Evolutionary conservation across 2,329 filamentous ascomycete species (phyloP), one percentile per base, ranked within the genome.

Genomic region (Rutstroemia sp.): DNA sequence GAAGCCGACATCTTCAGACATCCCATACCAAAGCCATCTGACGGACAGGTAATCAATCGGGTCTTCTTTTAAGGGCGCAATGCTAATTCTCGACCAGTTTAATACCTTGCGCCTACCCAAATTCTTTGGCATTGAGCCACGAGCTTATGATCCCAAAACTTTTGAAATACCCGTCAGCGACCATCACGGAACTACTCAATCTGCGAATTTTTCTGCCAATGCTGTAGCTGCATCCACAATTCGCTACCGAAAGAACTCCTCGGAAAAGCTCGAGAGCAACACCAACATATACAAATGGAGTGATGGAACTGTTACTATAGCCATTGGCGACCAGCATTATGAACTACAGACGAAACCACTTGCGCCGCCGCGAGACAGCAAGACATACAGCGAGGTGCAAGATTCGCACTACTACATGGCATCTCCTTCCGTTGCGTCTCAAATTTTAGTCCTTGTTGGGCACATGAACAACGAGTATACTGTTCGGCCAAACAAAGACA

Each of bases 341-440:
- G 86, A 90, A 66, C 78, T 92, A 47, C 78, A 83, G 60, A 83
- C 81, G 64, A 90, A 89, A 71, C 73, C 77, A 23, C 80, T 91
- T 48, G 87, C 86, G 2, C 86, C 87, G 2, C 73, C 72, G 12
- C 73, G 76, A 48, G 65, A 65, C 27, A 62, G 48, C 64, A 80
- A 83, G 64, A 75, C 79, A 2, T 87, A 88, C 73, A 76, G 83
- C 58, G 80, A 85, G 64, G 76, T 82, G 27, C 80, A 86, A 59
- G 88, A 92, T 64, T 82, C 84, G 6, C 87, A 89, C 70, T 88
- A 86, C 64, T 92, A 92, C 66, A 81, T 89, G 7, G 85, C 85
- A 2, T 84, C 86, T 1, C 87, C 88, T 0, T 83, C 88, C 63
- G 75, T 88, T 57, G 77, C 79, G 27, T 85, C 83, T 46, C 83